Base-by-base conservation (phyloP, 192 early-diverging fungal genomes). In the Powellomyces hirtus region DNA sequence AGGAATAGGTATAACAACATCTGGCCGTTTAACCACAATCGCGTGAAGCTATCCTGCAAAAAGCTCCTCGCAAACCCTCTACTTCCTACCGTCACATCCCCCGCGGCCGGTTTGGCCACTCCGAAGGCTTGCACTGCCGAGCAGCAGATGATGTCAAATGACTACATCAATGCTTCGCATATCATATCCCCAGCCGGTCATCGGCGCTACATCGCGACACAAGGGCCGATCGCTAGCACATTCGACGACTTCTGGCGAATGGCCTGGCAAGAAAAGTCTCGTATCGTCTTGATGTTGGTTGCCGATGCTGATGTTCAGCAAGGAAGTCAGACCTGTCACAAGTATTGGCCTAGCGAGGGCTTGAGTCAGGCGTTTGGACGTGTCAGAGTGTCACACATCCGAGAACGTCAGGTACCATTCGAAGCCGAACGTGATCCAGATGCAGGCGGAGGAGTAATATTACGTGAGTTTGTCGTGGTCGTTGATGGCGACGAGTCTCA, bases 1-100 rank as follows among this genome's bases (percentile, higher is more conserved):
- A 74, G 89, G 72, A 95, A 95, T 67, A 84, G 93, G 34, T 95
- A 95, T 76, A 91, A 82, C 45, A 94, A 90, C 60, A 88, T 95
- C 30, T 90, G 87, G 78, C 93, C 93, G 30, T 95, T 57, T 59
- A 77, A 77, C 69, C 56, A 69, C 33, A 77, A 73, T 50, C 75
- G 71, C 27, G 62, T 77, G 55, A 60, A 38, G 59, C 38, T 60
- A n/a, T 22, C 53, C 3, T 5, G 4, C 4, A 13, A 27, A 2
- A 49, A 49, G 2, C n/a, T 24, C 5, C 4, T 6, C 26, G 46
- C 46, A 2, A n/a, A n/a, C n/a, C n/a, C n/a, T n/a, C n/a, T n/a
- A n/a, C n/a, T n/a, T n/a, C n/a, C n/a, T n/a, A n/a, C n/a, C n/a
- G n/a, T n/a, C n/a, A n/a, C n/a, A n/a, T 24, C 4, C 5, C n/a